phyloP scores from a whole-genome alignment of 495 filamentous ascomycete species.

The Xylaria scruposa region DNA sequence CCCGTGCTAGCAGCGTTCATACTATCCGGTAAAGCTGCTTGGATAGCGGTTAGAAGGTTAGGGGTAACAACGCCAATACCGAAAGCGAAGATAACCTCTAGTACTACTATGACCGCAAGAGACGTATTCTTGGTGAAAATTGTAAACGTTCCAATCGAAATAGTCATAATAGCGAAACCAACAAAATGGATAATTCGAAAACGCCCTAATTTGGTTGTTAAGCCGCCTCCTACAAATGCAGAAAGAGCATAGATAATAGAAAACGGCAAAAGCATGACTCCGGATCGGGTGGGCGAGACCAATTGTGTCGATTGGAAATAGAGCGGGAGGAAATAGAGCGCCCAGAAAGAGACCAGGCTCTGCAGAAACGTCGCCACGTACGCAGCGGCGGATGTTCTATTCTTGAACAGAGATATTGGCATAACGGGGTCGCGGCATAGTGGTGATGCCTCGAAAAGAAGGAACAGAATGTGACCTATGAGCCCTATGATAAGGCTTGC shows the following conservation, averaged over 20 bases:
- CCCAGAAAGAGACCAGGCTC: conserved; percentile 40
- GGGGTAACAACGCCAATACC: conserved; percentile 46
- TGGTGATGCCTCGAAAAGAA: conserved; percentile 36
- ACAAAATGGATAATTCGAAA: conserved; percentile 54
- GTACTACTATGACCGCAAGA: conserved; percentile 38
- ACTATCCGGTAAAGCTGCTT: not conserved
- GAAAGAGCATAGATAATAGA: conserved; percentile 47
- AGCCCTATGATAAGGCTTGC: conserved; percentile 30
- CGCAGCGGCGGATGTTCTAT: conserved; percentile 43
- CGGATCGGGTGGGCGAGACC: conserved; percentile 45
- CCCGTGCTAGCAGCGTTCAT: not conserved
- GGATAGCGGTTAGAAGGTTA: conserved; percentile 32
- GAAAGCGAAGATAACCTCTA: conserved; percentile 42
- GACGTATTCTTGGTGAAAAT: conserved; percentile 36
- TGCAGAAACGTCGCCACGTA: conserved; percentile 27
- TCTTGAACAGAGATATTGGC: conserved; percentile 44
- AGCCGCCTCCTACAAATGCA: conserved; percentile 44
- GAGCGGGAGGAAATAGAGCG: conserved; percentile 55
- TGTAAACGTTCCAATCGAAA: conserved; percentile 52
- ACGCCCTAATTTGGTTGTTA: conserved; percentile 51
- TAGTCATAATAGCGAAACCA: conserved; percentile 47
- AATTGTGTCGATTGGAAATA: conserved; percentile 56
- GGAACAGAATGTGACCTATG: conserved; percentile 36
- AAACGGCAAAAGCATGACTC: conserved; percentile 54
- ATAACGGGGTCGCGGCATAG: conserved; percentile 43